Base-by-base conservation (phyloP, 176 grass and related monocot genomes). In the Cocos nucifera region DNA sequence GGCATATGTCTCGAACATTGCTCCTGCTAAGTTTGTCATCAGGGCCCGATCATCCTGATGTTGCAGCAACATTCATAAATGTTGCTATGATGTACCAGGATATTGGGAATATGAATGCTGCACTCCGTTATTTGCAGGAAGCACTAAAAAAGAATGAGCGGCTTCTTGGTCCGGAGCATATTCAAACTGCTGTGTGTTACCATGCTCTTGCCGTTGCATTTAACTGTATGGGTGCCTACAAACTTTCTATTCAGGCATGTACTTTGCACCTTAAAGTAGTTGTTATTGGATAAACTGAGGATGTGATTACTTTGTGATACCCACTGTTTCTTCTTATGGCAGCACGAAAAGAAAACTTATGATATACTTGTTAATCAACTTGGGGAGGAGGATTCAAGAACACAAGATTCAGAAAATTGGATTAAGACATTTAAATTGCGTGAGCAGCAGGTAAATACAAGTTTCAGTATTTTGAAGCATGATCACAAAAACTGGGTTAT, bases 51-150 rank as follows among this genome's bases (percentile, higher is more conserved):
- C 84, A 98, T 66, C 93, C 93, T 5, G 93, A 98, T 73, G 80
- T 98, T 64, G 87, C 93, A 61, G 78, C 84, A 50, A 92, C 87
- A 22, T 76, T 92, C 49, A 98, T 92, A 71, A 98, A 98, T 83
- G 84, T 92, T 57, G 93, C 93, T 22, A 92, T 98, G 84, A 92
- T 98, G 93, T 98, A 98, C 63, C 93, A 98, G 78, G 93, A 98
- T 83, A 67, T 73, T 0, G 80, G 77, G 22, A 92, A 92, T 54
- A 98, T 92, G 88, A 89, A 78, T 70, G 83, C 82, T 50, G 82
- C 93, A 66, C 79, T 98, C 50, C 69, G 93, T 22, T 98, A 85
- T 77, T 79, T 98, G 59, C 93, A 98, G 73, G 93, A 92, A 80
- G 93, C 93, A 16, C 76, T 98, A 22, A 86, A 60, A 66, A 98